Conservation (phyloP, 176 grass and related monocot genomes). For the Triticum urartu region DNA sequence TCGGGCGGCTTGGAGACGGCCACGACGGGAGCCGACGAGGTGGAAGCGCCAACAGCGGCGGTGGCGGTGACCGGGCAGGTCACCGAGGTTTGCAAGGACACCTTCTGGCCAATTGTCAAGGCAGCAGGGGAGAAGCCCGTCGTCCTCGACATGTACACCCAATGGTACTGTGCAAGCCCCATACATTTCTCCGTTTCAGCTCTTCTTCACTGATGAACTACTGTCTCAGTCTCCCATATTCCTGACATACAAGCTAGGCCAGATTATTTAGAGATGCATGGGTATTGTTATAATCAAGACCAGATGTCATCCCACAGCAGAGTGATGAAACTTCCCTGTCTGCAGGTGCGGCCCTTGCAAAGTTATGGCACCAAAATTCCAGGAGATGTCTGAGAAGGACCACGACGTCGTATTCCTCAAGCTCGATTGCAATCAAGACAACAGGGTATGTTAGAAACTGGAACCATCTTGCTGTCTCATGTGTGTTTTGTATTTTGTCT, state of each 20-base stretch:
- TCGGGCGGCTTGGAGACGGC: constrained; percentile 64
- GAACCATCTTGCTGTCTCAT: neutral
- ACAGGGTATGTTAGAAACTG: constrained; percentile 48
- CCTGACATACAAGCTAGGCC: neutral
- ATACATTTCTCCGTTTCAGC: neutral
- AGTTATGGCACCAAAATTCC: constrained; percentile 76
- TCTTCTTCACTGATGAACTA: neutral
- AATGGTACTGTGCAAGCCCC: constrained; percentile 59
- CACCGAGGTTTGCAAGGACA: constrained; percentile 89
- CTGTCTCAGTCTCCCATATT: neutral
- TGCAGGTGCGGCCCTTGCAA: constrained; percentile 97
- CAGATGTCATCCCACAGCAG: neutral
- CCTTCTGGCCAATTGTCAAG: constrained; percentile 92
- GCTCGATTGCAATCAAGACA: constrained; percentile 96
- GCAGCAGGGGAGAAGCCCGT: constrained; percentile 72
- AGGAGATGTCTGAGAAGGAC: constrained; percentile 88
- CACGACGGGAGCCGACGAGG: constrained; percentile 29
- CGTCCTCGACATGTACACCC: constrained; percentile 97
- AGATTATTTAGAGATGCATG: neutral
- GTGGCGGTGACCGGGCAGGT: constrained; percentile 64
- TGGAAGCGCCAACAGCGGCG: constrained; percentile 12
- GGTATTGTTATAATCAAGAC: neutral
- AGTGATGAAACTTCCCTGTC: neutral
- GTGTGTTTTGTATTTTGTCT: constrained; percentile 4
- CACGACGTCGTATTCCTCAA: constrained; percentile 87